A percentile compares a stretch with the other conserved stretches of the same genome.
These are phyloP conservation scores for Geotrichum histeridarum DNA, from an alignment of 1,139 yeast species.

Conservation along the genomic window DNA sequence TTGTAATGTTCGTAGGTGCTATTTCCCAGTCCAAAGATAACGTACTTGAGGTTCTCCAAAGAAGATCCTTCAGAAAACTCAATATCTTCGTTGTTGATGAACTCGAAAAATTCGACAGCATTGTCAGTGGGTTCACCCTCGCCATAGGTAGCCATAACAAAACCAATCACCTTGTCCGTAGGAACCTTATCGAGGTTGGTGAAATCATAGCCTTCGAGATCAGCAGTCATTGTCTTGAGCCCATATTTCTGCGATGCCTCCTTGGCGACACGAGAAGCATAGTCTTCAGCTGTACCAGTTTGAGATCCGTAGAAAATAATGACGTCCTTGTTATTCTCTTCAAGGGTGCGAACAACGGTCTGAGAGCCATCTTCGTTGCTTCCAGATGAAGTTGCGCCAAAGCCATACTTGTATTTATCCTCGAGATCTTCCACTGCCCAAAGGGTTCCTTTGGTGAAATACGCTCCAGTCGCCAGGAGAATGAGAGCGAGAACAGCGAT, in stretches of 20 bases:
- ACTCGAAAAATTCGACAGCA: conserved; percentile 62
- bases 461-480: conserved; percentile 58
- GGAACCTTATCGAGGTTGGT: conserved; percentile 63
- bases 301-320: conserved; percentile 90
- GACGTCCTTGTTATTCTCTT: conserved; percentile 63
- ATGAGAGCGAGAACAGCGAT: conserved; percentile 61
- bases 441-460: conserved; percentile 58
- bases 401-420: conserved; percentile 39
- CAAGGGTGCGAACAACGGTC: conserved; percentile 58
- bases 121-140: conserved; percentile 98
- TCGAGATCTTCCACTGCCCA: conserved; percentile 42
- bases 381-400: conserved; percentile 31
- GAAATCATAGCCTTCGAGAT: conserved; percentile 80
- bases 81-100: conserved; percentile 36
- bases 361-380: conserved; percentile 43
- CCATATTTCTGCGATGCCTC: conserved; percentile 82
- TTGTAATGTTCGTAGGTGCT: conserved; percentile 89
- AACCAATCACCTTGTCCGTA: conserved; percentile 55
- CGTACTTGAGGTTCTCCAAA: conserved; percentile 58
- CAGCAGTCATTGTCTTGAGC: conserved; percentile 78
- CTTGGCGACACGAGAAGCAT: conserved; percentile 82
- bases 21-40: conserved; percentile 88
- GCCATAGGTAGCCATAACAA: conserved; percentile 89
- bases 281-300: conserved; percentile 99
- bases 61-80: conserved; percentile 44